Base-by-base conservation (phyloP, 257 asterid species). In the Gardenia jasminoides region DNA sequence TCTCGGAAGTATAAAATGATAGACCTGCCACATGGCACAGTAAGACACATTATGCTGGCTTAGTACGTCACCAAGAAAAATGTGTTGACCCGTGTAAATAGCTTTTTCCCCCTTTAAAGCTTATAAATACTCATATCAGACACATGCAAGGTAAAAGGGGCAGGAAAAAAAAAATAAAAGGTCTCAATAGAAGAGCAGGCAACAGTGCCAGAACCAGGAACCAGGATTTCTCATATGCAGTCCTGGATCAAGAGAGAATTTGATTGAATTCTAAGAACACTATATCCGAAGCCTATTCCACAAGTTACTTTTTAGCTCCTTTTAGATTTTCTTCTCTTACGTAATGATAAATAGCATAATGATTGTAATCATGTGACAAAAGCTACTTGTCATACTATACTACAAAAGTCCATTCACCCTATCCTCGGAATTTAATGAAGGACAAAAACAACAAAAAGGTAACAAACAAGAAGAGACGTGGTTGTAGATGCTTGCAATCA, bases 1-100 rank as follows among this genome's bases (percentile, higher is more conserved):
- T 93, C 87, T 93, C 97, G 24, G 97, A 93, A 33, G 98, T 95
- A 79, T 95, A 95, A 85, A 93, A 95, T 65, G 99, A 95, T 66
- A 95, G 86, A 69, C 99, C 99, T 93, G 88, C 67, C 78, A 89
- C 66, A 72, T 3, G 54, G 83, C 77, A 88, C 66, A 72, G 13
- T 52, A 84, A 54, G 59, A 76, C 66, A 67, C 30, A 47, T 33
- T 19, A 46, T 17, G n/a, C 72, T 9, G 28, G 47, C 33, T 77
- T 56, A 81, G 84, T 74, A 80, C 9, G 19, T 44, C 7, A 39
- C 22, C 7, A 11, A 41, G 48, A 48, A 59, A 43, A 48, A 36
- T 36, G 41, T 30, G 10, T 26, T 10, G 33, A 22, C 24, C 30
- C 67, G 2, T 26, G 11, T n/a, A 54, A 2, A 17, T 56, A 6